Evolutionary conservation across 208 protist species (phyloP).

Genomic region (Phytomonas sp.): DNA sequence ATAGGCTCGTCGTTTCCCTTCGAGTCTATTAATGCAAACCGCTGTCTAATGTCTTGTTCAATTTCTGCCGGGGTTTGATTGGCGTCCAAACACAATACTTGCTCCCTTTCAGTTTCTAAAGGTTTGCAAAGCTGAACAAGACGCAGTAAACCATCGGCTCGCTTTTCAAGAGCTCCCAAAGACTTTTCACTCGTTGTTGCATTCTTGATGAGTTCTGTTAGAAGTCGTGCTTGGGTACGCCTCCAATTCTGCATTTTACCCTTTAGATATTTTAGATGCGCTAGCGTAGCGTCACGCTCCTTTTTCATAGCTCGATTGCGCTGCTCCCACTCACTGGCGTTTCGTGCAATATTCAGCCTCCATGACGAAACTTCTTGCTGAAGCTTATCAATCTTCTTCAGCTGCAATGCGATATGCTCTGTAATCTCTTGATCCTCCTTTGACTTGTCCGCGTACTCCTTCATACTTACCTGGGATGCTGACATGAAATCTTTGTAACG

Average conservation of each 20-base stretch:
- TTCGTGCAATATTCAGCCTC: conserved; percentile 85
- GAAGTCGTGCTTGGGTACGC: conserved; percentile 64
- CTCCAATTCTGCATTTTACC: conserved; percentile 91
- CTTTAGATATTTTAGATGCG: conserved; percentile 91
- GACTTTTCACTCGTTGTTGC: conserved; percentile 69
- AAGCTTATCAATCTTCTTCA: conserved; percentile 92
- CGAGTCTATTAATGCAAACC: conserved; percentile 30
- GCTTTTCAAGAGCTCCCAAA: conserved; percentile 54
- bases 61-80: conserved; percentile 61
- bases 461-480: conserved; percentile 90
- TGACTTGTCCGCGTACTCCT: conserved; percentile 92
- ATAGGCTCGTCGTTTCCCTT: conserved; percentile 22
- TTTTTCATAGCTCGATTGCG: conserved; percentile 87
- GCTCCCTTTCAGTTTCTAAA: conserved; percentile 94
- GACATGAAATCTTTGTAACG: conserved; percentile 90
- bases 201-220: conserved; percentile 89
- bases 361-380: conserved; percentile 89
- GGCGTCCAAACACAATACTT: conserved; percentile 84
- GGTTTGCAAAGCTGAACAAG: conserved; percentile 89
- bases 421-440: conserved; percentile 92
- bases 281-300: conserved; percentile 88
- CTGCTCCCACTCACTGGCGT: conserved; percentile 87
- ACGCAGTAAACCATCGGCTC: conserved; percentile 87
- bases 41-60: conserved; percentile 56
- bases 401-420: conserved; percentile 79